Conservation (phyloP, 2,329 filamentous ascomycete genomes). For the Sporothrix sp. region DNA sequence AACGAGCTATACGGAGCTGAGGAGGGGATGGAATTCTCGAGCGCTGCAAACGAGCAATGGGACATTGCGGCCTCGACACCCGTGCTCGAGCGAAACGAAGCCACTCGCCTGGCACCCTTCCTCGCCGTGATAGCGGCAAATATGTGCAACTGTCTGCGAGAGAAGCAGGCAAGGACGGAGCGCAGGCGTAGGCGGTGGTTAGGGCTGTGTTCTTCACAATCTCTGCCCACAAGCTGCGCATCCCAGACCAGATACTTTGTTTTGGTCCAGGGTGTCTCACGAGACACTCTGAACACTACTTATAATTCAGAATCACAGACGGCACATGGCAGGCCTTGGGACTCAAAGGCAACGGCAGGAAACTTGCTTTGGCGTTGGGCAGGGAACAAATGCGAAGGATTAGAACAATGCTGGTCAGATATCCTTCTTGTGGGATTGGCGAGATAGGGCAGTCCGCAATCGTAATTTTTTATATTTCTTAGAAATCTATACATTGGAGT, state of each 20-base stretch:
- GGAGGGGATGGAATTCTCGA: background rate
- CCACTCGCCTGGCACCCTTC: too few species aligned
- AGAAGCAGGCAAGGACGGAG: too few species aligned
- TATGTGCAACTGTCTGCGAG: too few species aligned
- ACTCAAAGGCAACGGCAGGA: background rate
- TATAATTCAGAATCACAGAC: background rate
- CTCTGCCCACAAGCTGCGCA: too few species aligned
- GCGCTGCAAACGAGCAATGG: background rate
- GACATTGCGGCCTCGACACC: too few species aligned
- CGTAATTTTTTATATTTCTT: background rate
- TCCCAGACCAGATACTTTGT: too few species aligned
- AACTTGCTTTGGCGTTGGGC: conserved; percentile 5
- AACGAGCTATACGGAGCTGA: background rate
- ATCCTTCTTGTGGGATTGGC: background rate
- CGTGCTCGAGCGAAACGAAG: too few species aligned
- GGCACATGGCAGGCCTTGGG: background rate
- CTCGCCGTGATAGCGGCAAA: too few species aligned
- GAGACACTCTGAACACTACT: background rate
- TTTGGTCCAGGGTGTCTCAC: background rate
- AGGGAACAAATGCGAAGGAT: too few species aligned
- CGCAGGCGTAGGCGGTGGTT: too few species aligned
- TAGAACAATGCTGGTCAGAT: too few species aligned
- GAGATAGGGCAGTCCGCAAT: background rate
- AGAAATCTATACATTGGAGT: background rate
- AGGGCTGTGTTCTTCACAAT: too few species aligned